Base-by-base conservation (phyloP, 805 yeast species). In the Clavispora santaluciae region DNA sequence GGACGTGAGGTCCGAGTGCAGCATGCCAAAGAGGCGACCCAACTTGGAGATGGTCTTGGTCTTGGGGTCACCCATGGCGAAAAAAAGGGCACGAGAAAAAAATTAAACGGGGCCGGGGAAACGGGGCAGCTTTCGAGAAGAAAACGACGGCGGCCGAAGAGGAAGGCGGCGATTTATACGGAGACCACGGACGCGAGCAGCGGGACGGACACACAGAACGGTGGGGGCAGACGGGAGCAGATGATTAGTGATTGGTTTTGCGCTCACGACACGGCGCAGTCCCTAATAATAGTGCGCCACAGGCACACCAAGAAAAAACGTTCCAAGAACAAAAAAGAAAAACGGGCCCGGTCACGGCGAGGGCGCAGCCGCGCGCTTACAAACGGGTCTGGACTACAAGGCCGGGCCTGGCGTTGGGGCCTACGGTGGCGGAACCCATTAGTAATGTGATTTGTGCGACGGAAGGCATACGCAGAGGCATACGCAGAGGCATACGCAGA, bases 21-120 rank as follows among this genome's bases (percentile, higher is more conserved):
- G 55, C 16, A 53, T 55, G 16, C 61, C 61, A 38, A 57, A 56
- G 24, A 57, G 51, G 41, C 57, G 52, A 17, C 61, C 61, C 22
- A 56, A 44, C 41, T 55, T 50, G 37, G 53, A 41, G 41, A 55
- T 48, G 24, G 57, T 54, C 41, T 54, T 56, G 34, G 53, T 48
- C 40, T 55, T 54, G 38, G 40, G 35, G 29, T 57, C 60, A 21
- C 54, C 47, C 59, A 55, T 55, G 35, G 10, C 16, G 33, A 26
- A 25, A 6, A 36, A 36, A 17, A 17, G 33, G 25, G 18, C 4
- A 26, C 18, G 22, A 11, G 24, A 10, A 18, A n/a, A 24, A 23
- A 24, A 35, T 24, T 17, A 35, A 18, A 34, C 6, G 28, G 20
- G 16, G 4, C 8, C 12, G n/a, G 12, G n/a, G 22, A 3, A 22